Base-by-base conservation (phyloP, 495 filamentous ascomycete species). In the Penicillium macrosclerotiorum region DNA sequence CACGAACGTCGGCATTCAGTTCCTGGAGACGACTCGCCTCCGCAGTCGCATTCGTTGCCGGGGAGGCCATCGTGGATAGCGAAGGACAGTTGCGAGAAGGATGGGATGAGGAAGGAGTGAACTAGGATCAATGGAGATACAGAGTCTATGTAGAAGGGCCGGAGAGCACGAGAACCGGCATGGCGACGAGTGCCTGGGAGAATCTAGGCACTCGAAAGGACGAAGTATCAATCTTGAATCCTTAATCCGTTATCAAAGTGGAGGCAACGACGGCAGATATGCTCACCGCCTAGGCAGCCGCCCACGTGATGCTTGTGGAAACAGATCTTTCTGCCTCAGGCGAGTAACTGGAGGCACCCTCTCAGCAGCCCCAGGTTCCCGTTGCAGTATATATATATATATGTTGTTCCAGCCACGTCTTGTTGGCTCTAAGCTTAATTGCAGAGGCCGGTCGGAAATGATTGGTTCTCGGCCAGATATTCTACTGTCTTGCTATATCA, bases 1-100 rank as follows among this genome's bases (percentile, higher is more conserved):
- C 77, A 20, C 88, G 83, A 23, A 93, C 80, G 46, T 85, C 80
- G 25, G 84, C 80, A 9, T 88, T 83, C 7, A 95, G 75, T 34
- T 76, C 75, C 48, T 76, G 70, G 4, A 93, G 72, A n/a, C 78
- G 77, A 23, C 73, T 74, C 11, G 79, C 77, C 59, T 89, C 87
- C 42, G 62, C 47, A 40, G 42, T 12, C n/a, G 25, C 38, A 22
- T 12, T 54, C 35, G 19, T 18, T 34, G 29, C 22, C 30, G 23
- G 38, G 17, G 51, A 39, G n/a, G 47, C 31, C 51, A 54, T 54
- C 14, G 14, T 37, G 19, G 29, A 9, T n/a, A 19, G 36, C 3
- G 23, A 36, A 26, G 17, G 31, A 45, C 18, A 37, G 24, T 40
- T 45, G 29, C 20, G 37, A 45, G 32, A 47, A 38, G 43, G 13